phyloP scores from a whole-genome alignment of 495 filamentous ascomycete genomes.

The Neurospora pannonica region DNA sequence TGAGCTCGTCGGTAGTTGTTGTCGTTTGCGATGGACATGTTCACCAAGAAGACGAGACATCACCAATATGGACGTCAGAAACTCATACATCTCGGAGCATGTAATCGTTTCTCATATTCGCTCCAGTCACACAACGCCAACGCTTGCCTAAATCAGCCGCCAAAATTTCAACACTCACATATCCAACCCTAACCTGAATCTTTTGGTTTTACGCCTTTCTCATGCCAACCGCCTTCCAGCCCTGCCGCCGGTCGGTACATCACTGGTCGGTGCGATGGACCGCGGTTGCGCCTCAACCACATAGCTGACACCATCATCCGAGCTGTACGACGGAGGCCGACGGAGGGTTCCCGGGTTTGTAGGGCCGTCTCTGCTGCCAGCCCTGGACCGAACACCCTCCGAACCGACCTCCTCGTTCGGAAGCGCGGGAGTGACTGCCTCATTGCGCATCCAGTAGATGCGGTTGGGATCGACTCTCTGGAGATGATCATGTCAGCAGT shows the following conservation, averaged over 20 bases:
- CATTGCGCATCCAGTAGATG: slow-evolving; percentile 66
- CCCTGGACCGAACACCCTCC: neutral
- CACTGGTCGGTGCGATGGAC: slow-evolving; percentile 35
- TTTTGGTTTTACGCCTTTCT: neutral
- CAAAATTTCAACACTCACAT: neutral
- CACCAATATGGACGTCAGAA: neutral
- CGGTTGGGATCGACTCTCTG: slow-evolving; percentile 71
- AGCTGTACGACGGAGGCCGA: slow-evolving; percentile 61
- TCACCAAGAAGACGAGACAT: neutral
- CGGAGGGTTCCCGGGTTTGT: slow-evolving; percentile 12
- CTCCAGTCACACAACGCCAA: neutral
- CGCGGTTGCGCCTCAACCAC: slow-evolving; percentile 52
- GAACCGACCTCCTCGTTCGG: neutral
- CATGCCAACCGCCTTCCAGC: slow-evolving; percentile 10
- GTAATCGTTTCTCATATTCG: neutral
- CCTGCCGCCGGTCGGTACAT: slow-evolving; percentile 31
- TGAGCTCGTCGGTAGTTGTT: neutral
- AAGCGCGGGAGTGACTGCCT: slow-evolving; percentile 16
- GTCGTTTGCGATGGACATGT: neutral
- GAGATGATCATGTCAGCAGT: slow-evolving; percentile 1
- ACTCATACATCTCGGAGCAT: neutral
- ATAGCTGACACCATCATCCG: slow-evolving; percentile 62
- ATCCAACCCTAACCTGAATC: neutral
- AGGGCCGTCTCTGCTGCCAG: slow-evolving; percentile 7
- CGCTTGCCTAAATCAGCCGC: neutral